These are phyloP conservation scores for Rhinocladiella similis DNA, from an alignment of 2,329 filamentous ascomycete species.

Conservation along the genomic window DNA sequence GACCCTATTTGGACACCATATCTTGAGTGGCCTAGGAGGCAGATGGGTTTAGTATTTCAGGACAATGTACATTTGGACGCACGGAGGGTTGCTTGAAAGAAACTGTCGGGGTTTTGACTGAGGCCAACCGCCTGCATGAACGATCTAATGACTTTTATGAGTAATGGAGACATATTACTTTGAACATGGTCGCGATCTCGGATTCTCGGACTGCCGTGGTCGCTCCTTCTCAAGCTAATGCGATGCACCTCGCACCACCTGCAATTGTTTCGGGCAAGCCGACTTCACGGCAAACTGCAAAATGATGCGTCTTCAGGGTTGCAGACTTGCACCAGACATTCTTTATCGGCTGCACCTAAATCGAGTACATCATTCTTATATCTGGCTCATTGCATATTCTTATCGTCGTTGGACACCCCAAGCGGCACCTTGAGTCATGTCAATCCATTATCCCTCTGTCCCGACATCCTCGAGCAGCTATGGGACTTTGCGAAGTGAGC, in stretches of 20 bases:
- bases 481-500: constrained; percentile 13
- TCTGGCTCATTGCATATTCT: background rate
- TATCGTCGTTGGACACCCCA: background rate
- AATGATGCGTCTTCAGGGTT: too few relatives aligned
- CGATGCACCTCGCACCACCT: too few relatives aligned
- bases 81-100: constrained; percentile 6
- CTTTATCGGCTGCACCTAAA: too few relatives aligned
- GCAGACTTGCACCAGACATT: too few relatives aligned
- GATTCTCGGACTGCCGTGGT: background rate
- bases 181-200: background rate
- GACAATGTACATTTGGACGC: constrained; percentile 12
- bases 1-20: constrained; percentile 25
- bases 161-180: background rate
- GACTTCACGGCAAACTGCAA: too few relatives aligned
- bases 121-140: too few relatives aligned
- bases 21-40: constrained; percentile 25
- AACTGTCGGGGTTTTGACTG: background rate
- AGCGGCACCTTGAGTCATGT: constrained; percentile 6
- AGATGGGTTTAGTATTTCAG: constrained; percentile 26
- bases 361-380: too few relatives aligned
- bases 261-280: too few relatives aligned
- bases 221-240: background rate
- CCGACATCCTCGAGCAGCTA: constrained; percentile 5
- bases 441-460: constrained; percentile 8
- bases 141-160: background rate